Conservation (phyloP, 352 stramenopile genomes). For the Globisporangium yorkense region DNA sequence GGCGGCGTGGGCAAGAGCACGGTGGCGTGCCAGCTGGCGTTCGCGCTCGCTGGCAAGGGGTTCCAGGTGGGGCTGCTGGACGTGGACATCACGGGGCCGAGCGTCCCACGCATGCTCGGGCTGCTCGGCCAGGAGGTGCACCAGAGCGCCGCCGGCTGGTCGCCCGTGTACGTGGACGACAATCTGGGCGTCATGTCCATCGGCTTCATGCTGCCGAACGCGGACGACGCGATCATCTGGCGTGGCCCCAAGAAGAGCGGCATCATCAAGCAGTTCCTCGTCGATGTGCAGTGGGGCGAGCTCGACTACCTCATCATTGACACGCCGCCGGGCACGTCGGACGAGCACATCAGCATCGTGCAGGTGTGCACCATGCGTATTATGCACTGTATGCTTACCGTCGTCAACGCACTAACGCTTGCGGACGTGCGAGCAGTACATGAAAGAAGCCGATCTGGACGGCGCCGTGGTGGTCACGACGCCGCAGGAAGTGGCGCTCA, state of each 20-base stretch:
- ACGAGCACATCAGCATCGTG: constrained; percentile 99
- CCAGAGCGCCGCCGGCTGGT: constrained; percentile 98
- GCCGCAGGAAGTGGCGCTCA: constrained; percentile 98
- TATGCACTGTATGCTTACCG: not conserved
- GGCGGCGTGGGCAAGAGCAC: constrained; percentile 99
- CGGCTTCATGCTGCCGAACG: constrained; percentile 97
- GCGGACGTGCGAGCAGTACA: constrained; percentile 68
- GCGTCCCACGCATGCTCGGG: constrained; percentile 96
- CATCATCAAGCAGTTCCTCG: constrained; percentile 99
- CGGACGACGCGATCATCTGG: constrained; percentile 99
- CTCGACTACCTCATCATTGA: constrained; percentile 99
- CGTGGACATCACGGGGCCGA: constrained; percentile 99
- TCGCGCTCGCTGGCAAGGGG: constrained; percentile 91
- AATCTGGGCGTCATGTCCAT: constrained; percentile 99
- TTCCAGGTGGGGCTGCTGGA: constrained; percentile 97
- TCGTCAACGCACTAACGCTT: not conserved
- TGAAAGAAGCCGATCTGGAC: constrained; percentile 94
- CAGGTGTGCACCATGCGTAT: constrained; percentile 45
- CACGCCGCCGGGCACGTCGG: constrained; percentile 98
- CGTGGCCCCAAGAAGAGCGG: constrained; percentile 99
- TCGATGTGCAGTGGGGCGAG: constrained; percentile 98
- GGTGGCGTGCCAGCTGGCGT: constrained; percentile 97
- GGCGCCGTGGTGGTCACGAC: constrained; percentile 99
- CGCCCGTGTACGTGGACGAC: constrained; percentile 97
- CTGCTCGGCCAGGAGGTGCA: constrained; percentile 93